These are phyloP conservation scores for Aspergillus fructus DNA, from an alignment of 2,329 filamentous ascomycete genomes.

Conservation along the genomic window DNA sequence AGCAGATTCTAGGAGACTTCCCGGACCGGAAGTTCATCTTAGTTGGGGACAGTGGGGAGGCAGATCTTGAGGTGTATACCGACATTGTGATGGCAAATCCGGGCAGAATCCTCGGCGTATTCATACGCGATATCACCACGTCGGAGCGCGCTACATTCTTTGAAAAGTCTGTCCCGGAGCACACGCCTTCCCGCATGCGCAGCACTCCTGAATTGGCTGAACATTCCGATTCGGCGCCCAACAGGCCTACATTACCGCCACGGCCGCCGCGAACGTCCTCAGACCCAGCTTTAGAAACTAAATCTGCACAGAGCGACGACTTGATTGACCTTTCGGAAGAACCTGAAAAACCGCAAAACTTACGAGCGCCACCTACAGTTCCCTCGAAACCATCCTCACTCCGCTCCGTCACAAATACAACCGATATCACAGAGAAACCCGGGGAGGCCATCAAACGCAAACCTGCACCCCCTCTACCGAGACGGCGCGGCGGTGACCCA, in stretches of 20 bases:
- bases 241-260: slow-evolving; percentile 42
- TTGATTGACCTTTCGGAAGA: slow-evolving; percentile 44
- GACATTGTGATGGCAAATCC: slow-evolving; percentile 86
- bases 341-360: slow-evolving; percentile 19
- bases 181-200: slow-evolving; percentile 20
- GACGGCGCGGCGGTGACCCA: slow-evolving; percentile 28
- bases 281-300: slow-evolving; percentile 19
- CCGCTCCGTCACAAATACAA: slow-evolving; percentile 32
- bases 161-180: slow-evolving; percentile 57
- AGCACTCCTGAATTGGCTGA: slow-evolving; percentile 28
- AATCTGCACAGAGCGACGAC: slow-evolving; percentile 30
- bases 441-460: slow-evolving; percentile 33
- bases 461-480: slow-evolving; percentile 38
- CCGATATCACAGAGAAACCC: slow-evolving; percentile 16
- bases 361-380: slow-evolving; percentile 38
- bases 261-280: slow-evolving; percentile 28
- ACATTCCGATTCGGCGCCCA: slow-evolving; percentile 26
- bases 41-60: slow-evolving; percentile 93
- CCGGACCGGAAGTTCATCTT: slow-evolving; percentile 85
- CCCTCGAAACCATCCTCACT: slow-evolving; percentile 46
- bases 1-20: slow-evolving; percentile 84
- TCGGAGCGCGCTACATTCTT: slow-evolving; percentile 73
- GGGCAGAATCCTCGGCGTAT: slow-evolving; percentile 78
- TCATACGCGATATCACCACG: slow-evolving; percentile 94
- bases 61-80: slow-evolving; percentile 94